Percentiles rank a stretch among this genome's conserved stretches.
Evolutionary conservation across 108 stramenopile species (phyloP).

Genomic region (Hondaea fermentalgiana): DNA sequence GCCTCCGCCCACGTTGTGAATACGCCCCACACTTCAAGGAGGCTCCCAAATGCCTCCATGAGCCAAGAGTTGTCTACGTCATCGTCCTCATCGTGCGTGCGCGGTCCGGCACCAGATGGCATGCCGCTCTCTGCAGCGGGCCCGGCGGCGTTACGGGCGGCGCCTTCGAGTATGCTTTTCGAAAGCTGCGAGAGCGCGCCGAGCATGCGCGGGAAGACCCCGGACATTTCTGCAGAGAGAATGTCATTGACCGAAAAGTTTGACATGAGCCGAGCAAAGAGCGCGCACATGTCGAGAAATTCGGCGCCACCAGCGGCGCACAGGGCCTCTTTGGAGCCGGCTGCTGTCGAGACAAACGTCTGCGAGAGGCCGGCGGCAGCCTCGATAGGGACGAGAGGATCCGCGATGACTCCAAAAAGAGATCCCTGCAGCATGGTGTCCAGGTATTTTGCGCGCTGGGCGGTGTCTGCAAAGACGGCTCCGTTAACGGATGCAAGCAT

Average conservation of each 20-base stretch:
- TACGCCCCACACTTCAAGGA: background rate
- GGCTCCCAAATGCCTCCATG: background rate
- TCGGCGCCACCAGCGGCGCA: slow-evolving; percentile 9
- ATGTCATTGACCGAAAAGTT: background rate
- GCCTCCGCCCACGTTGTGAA: background rate
- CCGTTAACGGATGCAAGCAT: background rate
- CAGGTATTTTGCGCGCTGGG: background rate
- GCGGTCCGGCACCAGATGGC: background rate
- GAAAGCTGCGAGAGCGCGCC: background rate
- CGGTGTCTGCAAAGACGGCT: background rate
- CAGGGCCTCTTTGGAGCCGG: background rate
- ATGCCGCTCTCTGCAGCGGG: background rate
- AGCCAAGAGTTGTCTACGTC: slow-evolving; percentile 10
- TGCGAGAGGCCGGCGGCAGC: background rate
- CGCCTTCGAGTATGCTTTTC: background rate
- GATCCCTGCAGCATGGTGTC: background rate
- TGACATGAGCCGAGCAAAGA: background rate
- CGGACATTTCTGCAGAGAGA: background rate
- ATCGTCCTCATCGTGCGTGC: background rate
- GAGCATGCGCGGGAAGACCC: background rate
- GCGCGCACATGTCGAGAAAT: background rate
- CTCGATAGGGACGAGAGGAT: background rate
- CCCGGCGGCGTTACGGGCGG: background rate
- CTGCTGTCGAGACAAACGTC: background rate
- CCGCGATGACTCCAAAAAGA: background rate